Evolutionary conservation across 371 early-diverging fungal species (phyloP).

Genomic region (Rhizopus stolonifer): DNA sequence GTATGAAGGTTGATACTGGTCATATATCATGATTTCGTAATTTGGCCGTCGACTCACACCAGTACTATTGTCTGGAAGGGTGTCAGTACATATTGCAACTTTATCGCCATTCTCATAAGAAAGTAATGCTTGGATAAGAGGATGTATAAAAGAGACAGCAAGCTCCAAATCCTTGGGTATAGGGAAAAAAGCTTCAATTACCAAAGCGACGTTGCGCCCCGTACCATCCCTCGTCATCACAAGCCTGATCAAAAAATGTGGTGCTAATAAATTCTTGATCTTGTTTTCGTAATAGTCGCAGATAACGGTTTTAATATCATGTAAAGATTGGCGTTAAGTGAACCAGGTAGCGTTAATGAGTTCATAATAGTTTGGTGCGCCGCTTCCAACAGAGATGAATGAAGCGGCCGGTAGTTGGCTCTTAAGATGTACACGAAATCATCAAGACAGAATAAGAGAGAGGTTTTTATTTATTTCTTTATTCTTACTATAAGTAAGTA

Average conservation of each 20-base stretch:
- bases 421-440: too few species aligned
- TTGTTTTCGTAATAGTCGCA: slow-evolving; percentile 2
- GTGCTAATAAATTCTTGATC: not conserved
- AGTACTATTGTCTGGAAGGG: not conserved
- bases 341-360: not conserved
- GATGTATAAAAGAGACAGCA: slow-evolving; percentile 1
- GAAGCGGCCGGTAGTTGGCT: too few species aligned
- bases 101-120: not conserved
- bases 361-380: not conserved
- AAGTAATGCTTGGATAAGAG: slow-evolving; percentile 3
- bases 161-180: slow-evolving; percentile 1
- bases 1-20: not conserved
- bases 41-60: not conserved
- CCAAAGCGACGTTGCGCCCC: not conserved
- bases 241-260: not conserved
- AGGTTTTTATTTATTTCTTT: too few species aligned
- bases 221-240: not conserved
- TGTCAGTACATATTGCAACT: slow-evolving; percentile 2
- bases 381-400: not conserved
- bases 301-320: slow-evolving; percentile 3
- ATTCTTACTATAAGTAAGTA: too few species aligned
- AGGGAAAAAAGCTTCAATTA: slow-evolving; percentile 1
- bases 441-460: too few species aligned
- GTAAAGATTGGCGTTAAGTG: not conserved
- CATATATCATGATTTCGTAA: not conserved